Evolutionary conservation across 1,139 yeast species (phyloP).

Genomic region (Debaryomyces robertsiae): DNA sequence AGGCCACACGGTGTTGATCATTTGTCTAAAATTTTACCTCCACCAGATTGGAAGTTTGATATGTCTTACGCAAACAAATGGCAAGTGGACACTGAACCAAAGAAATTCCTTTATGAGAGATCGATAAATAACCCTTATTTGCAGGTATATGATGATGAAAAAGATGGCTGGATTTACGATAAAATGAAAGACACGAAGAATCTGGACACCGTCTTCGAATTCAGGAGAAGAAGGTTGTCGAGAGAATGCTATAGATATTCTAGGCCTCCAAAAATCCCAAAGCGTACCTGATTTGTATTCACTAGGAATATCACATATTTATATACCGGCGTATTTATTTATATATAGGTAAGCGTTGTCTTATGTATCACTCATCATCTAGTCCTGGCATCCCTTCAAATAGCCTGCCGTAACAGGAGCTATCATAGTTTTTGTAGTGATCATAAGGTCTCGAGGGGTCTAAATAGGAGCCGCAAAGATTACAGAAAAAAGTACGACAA

Average conservation of each 20-base stretch:
- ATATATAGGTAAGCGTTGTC: neutral
- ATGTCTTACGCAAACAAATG: slow-evolving; percentile 58
- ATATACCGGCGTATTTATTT: neutral
- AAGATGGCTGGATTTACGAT: slow-evolving; percentile 49
- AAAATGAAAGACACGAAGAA: slow-evolving; percentile 24
- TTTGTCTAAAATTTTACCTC: slow-evolving; percentile 63
- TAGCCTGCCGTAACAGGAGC: slow-evolving; percentile 53
- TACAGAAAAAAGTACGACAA: slow-evolving; percentile 58
- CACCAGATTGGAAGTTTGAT: slow-evolving; percentile 75
- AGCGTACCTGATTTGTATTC: slow-evolving; percentile 2
- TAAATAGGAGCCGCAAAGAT: slow-evolving; percentile 52
- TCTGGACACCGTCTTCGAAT: slow-evolving; percentile 34
- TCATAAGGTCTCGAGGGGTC: slow-evolving; percentile 49
- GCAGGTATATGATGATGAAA: slow-evolving; percentile 38
- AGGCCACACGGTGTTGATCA: slow-evolving; percentile 65
- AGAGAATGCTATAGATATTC: slow-evolving; percentile 55
- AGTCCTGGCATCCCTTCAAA: slow-evolving; percentile 58
- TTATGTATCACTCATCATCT: slow-evolving; percentile 16
- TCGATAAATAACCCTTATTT: slow-evolving; percentile 29
- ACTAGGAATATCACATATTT: neutral
- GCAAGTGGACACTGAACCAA: slow-evolving; percentile 61
- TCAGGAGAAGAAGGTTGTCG: slow-evolving; percentile 57
- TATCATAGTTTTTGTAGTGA: slow-evolving; percentile 49
- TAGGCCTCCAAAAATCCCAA: slow-evolving; percentile 38
- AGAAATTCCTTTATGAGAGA: slow-evolving; percentile 54